Evolutionary conservation across 1,284 basidiomycete genomes (phyloP), one percentile per base, ranked within the genome.

Genomic region (Ceratorhiza oryzae-sativae): DNA sequence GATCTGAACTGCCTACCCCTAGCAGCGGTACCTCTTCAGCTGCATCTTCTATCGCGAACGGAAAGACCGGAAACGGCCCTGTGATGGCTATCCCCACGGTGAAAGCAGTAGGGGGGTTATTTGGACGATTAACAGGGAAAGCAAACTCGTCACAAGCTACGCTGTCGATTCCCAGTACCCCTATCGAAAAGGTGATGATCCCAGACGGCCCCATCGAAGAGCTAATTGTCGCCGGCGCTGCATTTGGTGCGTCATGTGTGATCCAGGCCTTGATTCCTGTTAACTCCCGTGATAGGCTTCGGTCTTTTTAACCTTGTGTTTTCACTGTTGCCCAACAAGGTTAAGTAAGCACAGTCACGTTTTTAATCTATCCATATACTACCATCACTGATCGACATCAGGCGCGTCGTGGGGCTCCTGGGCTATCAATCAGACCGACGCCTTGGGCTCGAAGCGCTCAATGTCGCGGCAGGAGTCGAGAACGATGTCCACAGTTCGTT

Each of bases 271-370:
- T 46, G 42, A 36, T 34, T 36, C 27, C 48, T 42, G 42, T 1
- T 34, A 32, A 60, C 71, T 59, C 8, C 23, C 53, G 60, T 41
- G 15, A 39, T 59, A 86, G 85, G 89, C 0, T 87, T 82, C 76
- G 91, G 90, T 0, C 77, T 93, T 27, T 93, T 93, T 80, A 92
- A 92, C 76, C 84, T 93, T 58, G 87, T 91, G 9, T 87, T 93
- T 74, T 91, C 90, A 1, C 80, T 93, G 13, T 80, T 93, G 13
- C 91, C 91, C 15, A 86, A 86, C 72, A 87, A 86, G 77, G 81
- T 89, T 65, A 87, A 89, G 89, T 90, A 74, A 72, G 85, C 13
- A 32, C 60, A 36, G 15, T 23, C 45, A 45, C 34, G 18, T 70
- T 70, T 60, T 32, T 56, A 56, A 56, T 56, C 13, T 10, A 32